Evolutionary conservation across 1,284 basidiomycete genomes (phyloP), one percentile per base, ranked within the genome.

Genomic region (Heimioporus retisporus): DNA sequence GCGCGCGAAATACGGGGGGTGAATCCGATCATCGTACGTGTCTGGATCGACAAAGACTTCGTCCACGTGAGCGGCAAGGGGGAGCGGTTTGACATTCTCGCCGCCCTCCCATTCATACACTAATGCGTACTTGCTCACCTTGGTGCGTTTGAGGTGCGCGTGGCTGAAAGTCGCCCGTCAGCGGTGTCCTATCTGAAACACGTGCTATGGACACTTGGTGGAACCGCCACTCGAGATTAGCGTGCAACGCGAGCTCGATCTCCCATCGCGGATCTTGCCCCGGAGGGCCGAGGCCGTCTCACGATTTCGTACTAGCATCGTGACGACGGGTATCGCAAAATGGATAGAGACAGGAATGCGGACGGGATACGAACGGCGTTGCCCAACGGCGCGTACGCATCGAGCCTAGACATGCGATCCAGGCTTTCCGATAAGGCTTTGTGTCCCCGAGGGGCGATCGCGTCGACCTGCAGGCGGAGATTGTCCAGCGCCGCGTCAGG

Each of bases 101-200:
- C 83, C 82, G 25, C 92, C 92, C 58, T 84, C 75, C 87, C 89
- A 90, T 28, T 85, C 85, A 72, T 86, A 92, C 2, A 93, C 80
- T 31, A 92, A 79, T 1, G 87, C 91, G 66, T 87, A 88, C 0
- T 86, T 86, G 71, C 90, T 88, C 65, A 93, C 84, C 68, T 85
- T 85, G 7, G 84, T 86, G 35, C 86, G 79, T 40, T 79, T 74
- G 2, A 90, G 81, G 28, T 79, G 79, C 23, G 81, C 64, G n/a
- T 89, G 86, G 18, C 87, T 86, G n/a, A 54, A 44, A 28, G n/a
- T n/a, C n/a, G n/a, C n/a, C n/a, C 14, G 58, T 65, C 50, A 54
- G 42, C 16, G 14, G 40, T 51, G 16, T 15, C 15, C 18, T 3
- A 25, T 44, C 40, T 31, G 64, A n/a, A 31, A 54, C 21, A 48